Evolutionary conservation across 164 flowering plant genomes (phyloP).

Genomic region (Amborella trichopoda): DNA sequence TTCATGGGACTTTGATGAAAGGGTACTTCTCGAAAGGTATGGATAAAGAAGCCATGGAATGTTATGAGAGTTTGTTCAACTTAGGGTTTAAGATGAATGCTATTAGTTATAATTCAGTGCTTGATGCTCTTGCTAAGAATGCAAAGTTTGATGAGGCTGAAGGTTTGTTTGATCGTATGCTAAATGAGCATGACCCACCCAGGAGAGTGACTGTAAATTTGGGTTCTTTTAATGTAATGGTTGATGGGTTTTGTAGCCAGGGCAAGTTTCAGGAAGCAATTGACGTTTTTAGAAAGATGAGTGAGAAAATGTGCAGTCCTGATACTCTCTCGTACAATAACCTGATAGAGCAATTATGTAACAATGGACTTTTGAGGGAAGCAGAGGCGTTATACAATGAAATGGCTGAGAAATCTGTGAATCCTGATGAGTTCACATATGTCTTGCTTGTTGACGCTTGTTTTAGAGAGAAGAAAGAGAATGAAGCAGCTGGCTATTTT

Average conservation of each 20-base stretch:
- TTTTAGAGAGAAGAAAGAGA: slow-evolving; percentile 36
- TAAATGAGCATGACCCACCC: slow-evolving; percentile 56
- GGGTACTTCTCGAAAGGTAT: slow-evolving; percentile 67
- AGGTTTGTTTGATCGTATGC: slow-evolving; percentile 58
- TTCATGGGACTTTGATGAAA: slow-evolving; percentile 72
- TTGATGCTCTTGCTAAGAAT: slow-evolving; percentile 73
- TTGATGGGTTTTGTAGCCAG: slow-evolving; percentile 49
- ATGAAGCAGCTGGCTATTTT: slow-evolving; percentile 71
- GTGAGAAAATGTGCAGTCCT: slow-evolving; percentile 53
- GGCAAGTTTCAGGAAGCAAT: slow-evolving; percentile 66
- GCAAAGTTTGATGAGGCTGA: slow-evolving; percentile 68
- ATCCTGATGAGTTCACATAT: slow-evolving; percentile 71
- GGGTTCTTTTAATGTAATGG: slow-evolving; percentile 85
- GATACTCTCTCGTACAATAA: slow-evolving; percentile 73
- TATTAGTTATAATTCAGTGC: slow-evolving; percentile 53
- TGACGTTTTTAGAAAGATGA: slow-evolving; percentile 64
- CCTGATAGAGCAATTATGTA: slow-evolving; percentile 72
- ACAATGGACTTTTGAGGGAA: slow-evolving; percentile 46
- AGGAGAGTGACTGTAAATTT: slow-evolving; percentile 48
- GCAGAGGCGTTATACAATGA: slow-evolving; percentile 64
- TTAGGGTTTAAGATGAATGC: slow-evolving; percentile 32
- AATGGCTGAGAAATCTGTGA: slow-evolving; percentile 52
- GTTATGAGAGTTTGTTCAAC: slow-evolving; percentile 35
- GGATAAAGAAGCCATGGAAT: slow-evolving; percentile 85
- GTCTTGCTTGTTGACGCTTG: slow-evolving; percentile 73